Evolutionary conservation across 495 filamentous ascomycete genomes (phyloP), one percentile per base, ranked within the genome.

Genomic region (Penicillium manginii): DNA sequence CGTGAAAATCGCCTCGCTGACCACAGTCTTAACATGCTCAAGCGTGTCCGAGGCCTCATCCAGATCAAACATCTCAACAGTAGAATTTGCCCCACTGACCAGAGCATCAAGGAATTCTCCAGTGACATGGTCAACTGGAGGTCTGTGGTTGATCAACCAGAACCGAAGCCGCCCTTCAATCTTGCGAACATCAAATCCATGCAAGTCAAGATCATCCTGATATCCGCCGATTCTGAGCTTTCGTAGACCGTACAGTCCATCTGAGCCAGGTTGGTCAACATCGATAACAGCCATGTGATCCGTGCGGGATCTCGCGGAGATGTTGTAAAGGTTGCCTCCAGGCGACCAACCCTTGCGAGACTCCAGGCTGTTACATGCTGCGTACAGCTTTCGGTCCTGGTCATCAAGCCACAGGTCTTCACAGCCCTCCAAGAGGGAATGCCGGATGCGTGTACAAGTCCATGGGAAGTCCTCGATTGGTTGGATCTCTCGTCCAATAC

Each of bases 321-420:
- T 12, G 45, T 68, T 54, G 21, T 55, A 61, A 8, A 32, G 23
- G 22, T 49, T 61, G 14, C 57, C 65, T 11, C 57, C 52, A 4
- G 66, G 66, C 11, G 29, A 42, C 66, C 66, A 69, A 10, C 48
- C 60, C 32, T 39, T 39, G 4, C 63, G 57, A 18, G 57, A 55
- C 23, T 50, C 54, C 3, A 50, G 18, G 4, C 32, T 59, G 9
- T 39, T 47, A 53, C 75, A 78, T 2, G 73, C 66, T 23, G 73
- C 68, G 42, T 75, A 78, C 11, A 78, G 59, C 43, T 65, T 59
- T 14, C 75, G 65, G 1, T 57, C 67, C 22, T 55, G 31, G 2
- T 73, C 61, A 52, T 76, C 70, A 8, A 78, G 57, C 70, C 70
- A 78, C 67, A 77, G 63, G 48, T 78, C 74, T 55, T 76, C 73